Evolutionary conservation across 1,284 basidiomycete genomes (phyloP).

Genomic region (Trichosporon sp.): DNA sequence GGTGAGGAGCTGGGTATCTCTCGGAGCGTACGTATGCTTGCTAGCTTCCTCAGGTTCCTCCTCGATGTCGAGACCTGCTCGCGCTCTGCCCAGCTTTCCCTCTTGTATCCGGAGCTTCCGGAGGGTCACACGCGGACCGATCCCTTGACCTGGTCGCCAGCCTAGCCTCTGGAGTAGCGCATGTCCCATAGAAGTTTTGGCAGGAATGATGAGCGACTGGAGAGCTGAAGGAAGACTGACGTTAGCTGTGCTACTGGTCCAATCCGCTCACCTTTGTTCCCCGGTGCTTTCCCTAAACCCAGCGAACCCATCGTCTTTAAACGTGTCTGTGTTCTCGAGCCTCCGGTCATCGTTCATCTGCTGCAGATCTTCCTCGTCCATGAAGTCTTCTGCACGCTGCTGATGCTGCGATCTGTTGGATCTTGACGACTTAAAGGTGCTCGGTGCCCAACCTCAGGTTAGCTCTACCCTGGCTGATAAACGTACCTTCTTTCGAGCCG

Average conservation of each 20-base stretch:
- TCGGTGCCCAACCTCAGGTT: slow-evolving; percentile 82
- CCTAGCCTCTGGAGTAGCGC: slow-evolving; percentile 91
- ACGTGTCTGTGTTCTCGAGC: slow-evolving; percentile 62
- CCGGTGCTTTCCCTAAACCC: slow-evolving; percentile 62
- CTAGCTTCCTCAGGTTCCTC: slow-evolving; percentile 67
- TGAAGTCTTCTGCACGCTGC: slow-evolving; percentile 82
- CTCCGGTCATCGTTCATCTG: slow-evolving; percentile 72
- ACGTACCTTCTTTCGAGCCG: slow-evolving; percentile 86
- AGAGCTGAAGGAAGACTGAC: slow-evolving; percentile 62
- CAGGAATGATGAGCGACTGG: slow-evolving; percentile 49
- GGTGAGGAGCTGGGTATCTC: slow-evolving; percentile 70
- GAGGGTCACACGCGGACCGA: slow-evolving; percentile 85
- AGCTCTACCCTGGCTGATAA: slow-evolving; percentile 20
- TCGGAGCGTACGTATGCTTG: slow-evolving; percentile 82
- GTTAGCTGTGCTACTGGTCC: slow-evolving; percentile 19
- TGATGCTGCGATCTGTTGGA: slow-evolving; percentile 67
- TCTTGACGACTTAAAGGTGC: slow-evolving; percentile 85
- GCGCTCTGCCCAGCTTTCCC: slow-evolving; percentile 56
- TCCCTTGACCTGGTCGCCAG: slow-evolving; percentile 88
- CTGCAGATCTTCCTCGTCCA: slow-evolving; percentile 97
- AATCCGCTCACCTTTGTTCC: slow-evolving; percentile 34
- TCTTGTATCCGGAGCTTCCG: slow-evolving; percentile 74
- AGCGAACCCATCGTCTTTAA: slow-evolving; percentile 66
- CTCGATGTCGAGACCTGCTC: slow-evolving; percentile 52
- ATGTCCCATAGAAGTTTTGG: slow-evolving; percentile 67